Evolutionary conservation across 768 basidiomycete species (phyloP).

Genomic region (Mycena filopes): DNA sequence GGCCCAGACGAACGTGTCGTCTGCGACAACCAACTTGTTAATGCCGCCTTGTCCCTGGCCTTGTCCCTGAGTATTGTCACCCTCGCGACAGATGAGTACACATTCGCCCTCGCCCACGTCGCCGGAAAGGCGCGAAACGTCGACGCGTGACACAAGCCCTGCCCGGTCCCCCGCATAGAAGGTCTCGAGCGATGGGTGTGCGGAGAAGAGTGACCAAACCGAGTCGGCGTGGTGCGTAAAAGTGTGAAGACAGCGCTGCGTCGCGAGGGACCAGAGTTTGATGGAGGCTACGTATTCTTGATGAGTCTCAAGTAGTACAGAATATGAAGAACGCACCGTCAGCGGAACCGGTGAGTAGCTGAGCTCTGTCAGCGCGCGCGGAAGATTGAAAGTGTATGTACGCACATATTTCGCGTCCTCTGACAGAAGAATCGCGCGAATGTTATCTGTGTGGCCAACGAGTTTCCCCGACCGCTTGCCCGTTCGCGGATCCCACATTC

Average conservation of each 20-base stretch:
- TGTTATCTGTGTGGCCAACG: conserved; percentile 97
- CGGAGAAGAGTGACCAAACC: conserved; percentile 92
- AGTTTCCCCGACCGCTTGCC: conserved; percentile 86
- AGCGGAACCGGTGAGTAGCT: conserved; percentile 88
- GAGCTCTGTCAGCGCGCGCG: conserved; percentile 21
- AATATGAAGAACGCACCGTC: conserved; percentile 58
- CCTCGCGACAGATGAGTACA: conserved; percentile 79
- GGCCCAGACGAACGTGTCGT: conserved; percentile 90
- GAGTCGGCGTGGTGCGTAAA: conserved; percentile 96
- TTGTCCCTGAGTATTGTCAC: conserved; percentile 45
- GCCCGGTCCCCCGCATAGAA: conserved; percentile 97
- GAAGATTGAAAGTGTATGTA: conserved; percentile 26
- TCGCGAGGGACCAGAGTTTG: conserved; percentile 93
- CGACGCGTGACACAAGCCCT: conserved; percentile 92
- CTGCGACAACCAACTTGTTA: conserved; percentile 84
- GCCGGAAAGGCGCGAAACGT: conserved; percentile 77
- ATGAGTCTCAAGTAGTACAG: conserved; percentile 33
- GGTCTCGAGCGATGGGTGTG: conserved; percentile 83
- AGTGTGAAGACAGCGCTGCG: conserved; percentile 93
- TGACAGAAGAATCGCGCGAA: conserved; percentile 87
- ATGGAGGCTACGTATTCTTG: conserved; percentile 64
- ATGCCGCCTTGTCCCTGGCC: conserved; percentile 67
- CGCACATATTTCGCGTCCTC: conserved; percentile 93
- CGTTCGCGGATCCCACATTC: conserved; percentile 93
- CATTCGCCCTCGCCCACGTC: conserved; percentile 93